These are phyloP conservation scores for Pyrenophora graminea DNA, from an alignment of 2,329 filamentous ascomycete species.

Conservation along the genomic window DNA sequence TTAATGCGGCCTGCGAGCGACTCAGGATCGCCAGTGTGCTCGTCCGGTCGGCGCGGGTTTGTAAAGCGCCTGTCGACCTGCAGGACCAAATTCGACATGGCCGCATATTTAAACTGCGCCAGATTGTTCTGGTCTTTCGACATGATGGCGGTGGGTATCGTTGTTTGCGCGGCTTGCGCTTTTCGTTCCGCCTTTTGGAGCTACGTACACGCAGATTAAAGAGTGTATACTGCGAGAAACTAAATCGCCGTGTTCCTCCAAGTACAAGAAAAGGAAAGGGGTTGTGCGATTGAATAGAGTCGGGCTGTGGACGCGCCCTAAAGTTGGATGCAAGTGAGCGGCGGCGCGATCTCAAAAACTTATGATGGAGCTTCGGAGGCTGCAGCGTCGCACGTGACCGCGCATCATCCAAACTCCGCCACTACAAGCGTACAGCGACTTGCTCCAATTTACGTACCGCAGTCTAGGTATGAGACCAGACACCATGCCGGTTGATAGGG, in stretches of 20 bases:
- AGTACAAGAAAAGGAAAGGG: conserved; percentile 12
- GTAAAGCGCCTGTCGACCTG: conserved; percentile 98
- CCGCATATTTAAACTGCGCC: conserved; percentile 98
- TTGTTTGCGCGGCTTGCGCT: conserved; percentile 28
- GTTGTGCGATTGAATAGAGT: conserved; percentile 12
- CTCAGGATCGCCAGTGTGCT: conserved; percentile 95
- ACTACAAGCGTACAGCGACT: not conserved
- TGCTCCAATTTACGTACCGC: not conserved
- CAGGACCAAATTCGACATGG: conserved; percentile 99
- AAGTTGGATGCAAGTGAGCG: conserved; percentile 23
- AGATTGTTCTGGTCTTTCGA: conserved; percentile 62
- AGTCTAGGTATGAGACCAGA: too few species aligned
- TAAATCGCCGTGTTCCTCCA: conserved; percentile 10
- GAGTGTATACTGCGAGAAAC: conserved; percentile 9
- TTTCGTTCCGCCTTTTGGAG: conserved; percentile 13
- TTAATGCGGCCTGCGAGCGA: conserved; percentile 93
- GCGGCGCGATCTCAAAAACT: conserved; percentile 18
- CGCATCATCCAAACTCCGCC: conserved; percentile 9
- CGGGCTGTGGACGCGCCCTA: conserved; percentile 32
- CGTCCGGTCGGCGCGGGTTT: conserved; percentile 80
- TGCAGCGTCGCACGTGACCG: conserved; percentile 16
- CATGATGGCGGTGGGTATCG: conserved; percentile 28
- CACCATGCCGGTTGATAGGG: too few species aligned
- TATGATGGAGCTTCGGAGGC: conserved; percentile 17
- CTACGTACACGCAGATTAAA: conserved; percentile 8